A percentile compares a stretch with the other conserved stretches of the same genome.
Conservation (phyloP, 257 asterid species). For the Solanum corneliomulleri region DNA sequence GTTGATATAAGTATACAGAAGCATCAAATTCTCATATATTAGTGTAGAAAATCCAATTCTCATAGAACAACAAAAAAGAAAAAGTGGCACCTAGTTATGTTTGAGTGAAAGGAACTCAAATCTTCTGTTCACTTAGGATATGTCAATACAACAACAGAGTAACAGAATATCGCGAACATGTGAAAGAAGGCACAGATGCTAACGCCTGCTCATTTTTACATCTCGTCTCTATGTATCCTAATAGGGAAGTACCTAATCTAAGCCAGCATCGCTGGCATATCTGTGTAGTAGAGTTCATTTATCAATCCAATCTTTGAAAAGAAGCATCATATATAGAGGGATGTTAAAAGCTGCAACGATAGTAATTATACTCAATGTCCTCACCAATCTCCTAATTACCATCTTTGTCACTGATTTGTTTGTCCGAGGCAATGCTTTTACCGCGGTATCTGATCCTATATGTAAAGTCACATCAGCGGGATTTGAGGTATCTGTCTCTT, state of each 20-base stretch:
- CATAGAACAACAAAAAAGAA: no score
- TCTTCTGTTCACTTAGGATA: neutral
- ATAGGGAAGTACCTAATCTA: neutral
- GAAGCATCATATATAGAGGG: conserved; percentile 69
- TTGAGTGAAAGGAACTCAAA: neutral
- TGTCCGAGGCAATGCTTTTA: conserved; percentile 18
- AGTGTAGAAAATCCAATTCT: neutral
- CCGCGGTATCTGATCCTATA: conserved; percentile 22
- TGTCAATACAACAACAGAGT: neutral
- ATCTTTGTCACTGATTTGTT: conserved; percentile 37
- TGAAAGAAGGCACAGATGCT: neutral
- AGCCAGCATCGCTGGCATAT: neutral
- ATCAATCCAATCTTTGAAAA: conserved; percentile 93
- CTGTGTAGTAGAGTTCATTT: conserved; percentile 18
- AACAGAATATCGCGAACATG: neutral
- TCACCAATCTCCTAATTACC: conserved; percentile 50
- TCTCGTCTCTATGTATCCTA: neutral
- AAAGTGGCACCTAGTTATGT: neutral
- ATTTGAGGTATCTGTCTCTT: conserved; percentile 15
- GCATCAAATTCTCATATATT: neutral
- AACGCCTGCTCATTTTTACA: neutral
- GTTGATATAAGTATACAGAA: neutral
- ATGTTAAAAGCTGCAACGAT: conserved; percentile 60
- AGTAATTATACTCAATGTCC: conserved; percentile 34
- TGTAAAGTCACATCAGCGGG: conserved; percentile 40